Conservation (phyloP, 1,139 yeast species). For the Hyphopichia burtonii region DNA sequence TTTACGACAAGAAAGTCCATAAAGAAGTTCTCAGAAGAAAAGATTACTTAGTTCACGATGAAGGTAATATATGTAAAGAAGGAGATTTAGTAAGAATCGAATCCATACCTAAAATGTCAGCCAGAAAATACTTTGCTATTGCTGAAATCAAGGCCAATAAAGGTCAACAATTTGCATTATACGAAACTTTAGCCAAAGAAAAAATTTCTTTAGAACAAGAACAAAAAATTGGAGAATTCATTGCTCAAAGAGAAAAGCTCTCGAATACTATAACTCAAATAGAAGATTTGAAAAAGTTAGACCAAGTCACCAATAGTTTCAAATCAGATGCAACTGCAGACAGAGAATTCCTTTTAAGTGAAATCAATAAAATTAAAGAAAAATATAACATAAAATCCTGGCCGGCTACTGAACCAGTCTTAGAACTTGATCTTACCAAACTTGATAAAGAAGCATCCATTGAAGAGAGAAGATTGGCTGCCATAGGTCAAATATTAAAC, state of each 20-base stretch:
- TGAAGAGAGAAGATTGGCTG: slow-evolving; percentile 28
- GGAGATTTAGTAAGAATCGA: slow-evolving; percentile 96
- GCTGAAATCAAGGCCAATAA: slow-evolving; percentile 87
- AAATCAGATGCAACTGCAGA: slow-evolving; percentile 40
- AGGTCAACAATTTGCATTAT: slow-evolving; percentile 88
- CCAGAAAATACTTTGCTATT: slow-evolving; percentile 85
- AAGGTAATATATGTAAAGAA: slow-evolving; percentile 85
- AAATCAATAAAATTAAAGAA: slow-evolving; percentile 46
- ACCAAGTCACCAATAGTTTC: slow-evolving; percentile 35
- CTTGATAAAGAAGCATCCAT: slow-evolving; percentile 19
- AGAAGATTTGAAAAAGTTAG: slow-evolving; percentile 49
- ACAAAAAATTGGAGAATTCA: slow-evolving; percentile 47
- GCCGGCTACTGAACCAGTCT: slow-evolving; percentile 50
- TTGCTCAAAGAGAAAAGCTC: slow-evolving; percentile 43
- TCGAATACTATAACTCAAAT: slow-evolving; percentile 38
- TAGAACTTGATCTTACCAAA: slow-evolving; percentile 30
- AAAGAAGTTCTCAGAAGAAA: slow-evolving; percentile 77
- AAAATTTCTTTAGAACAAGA: slow-evolving; percentile 64
- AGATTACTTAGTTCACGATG: slow-evolving; percentile 91
- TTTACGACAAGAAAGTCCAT: slow-evolving; percentile 67
- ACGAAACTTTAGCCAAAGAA: slow-evolving; percentile 69
- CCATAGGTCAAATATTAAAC: slow-evolving; percentile 33
- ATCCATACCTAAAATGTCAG: slow-evolving; percentile 80
- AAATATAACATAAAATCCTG: slow-evolving; percentile 60
- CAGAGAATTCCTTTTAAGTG: slow-evolving; percentile 31